Evolutionary conservation across 1,139 yeast species (phyloP).

Genomic region (Zygosaccharomyces sapae): DNA sequence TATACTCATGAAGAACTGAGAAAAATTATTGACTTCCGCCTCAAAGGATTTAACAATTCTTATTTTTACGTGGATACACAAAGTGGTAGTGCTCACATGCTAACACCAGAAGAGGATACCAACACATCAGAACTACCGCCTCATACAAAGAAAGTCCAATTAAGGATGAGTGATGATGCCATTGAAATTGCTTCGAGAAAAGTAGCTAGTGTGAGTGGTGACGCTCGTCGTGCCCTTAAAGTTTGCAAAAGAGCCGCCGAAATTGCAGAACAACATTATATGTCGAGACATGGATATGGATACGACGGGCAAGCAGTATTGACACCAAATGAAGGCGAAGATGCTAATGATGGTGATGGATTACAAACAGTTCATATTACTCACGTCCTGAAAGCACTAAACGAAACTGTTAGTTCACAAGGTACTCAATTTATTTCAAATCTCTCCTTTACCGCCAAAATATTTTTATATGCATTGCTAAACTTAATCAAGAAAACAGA

Average conservation of each 20-base stretch:
- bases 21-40: conserved; percentile 66
- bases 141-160: conserved; percentile 36
- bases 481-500: conserved; percentile 66
- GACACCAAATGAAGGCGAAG: conserved; percentile 17
- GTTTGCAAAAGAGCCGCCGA: conserved; percentile 90
- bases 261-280: conserved; percentile 64
- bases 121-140: conserved; percentile 15
- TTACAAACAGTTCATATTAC: conserved; percentile 57
- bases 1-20: conserved; percentile 78
- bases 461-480: conserved; percentile 64
- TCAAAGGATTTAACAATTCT: conserved; percentile 49
- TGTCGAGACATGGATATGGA: conserved; percentile 35
- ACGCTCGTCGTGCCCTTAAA: conserved; percentile 88
- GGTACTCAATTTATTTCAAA: conserved; percentile 53
- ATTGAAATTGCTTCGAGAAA: conserved; percentile 88
- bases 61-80: conserved; percentile 33
- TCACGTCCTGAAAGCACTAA: conserved; percentile 73
- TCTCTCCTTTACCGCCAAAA: conserved; percentile 65
- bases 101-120: conserved; percentile 17
- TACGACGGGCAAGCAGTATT: conserved; percentile 25
- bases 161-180: conserved; percentile 65
- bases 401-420: conserved; percentile 77
- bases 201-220: conserved; percentile 95
- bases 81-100: conserved; percentile 35
- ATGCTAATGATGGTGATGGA: conserved; percentile 37